These are phyloP conservation scores for Clonostachys sp. DNA, from an alignment of 2,329 filamentous ascomycete genomes.

Conservation along the genomic window DNA sequence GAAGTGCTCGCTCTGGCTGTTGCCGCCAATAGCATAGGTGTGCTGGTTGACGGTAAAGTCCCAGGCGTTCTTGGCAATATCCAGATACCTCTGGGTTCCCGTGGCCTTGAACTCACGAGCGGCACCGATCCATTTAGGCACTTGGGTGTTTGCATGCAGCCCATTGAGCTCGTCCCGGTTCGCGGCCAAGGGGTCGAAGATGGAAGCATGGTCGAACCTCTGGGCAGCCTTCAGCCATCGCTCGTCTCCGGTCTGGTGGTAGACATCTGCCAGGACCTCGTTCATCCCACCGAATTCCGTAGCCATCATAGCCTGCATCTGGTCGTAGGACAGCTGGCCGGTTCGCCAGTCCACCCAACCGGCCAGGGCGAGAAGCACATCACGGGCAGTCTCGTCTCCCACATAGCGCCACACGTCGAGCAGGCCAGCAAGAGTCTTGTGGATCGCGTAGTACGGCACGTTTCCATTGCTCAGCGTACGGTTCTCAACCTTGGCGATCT, in stretches of 20 bases:
- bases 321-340: slow-evolving; percentile 25
- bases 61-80: slow-evolving; percentile 46
- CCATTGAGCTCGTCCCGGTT: slow-evolving; percentile 39
- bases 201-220: slow-evolving; percentile 42
- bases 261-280: slow-evolving; percentile 42
- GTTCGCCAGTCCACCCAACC: slow-evolving; percentile 45
- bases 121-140: slow-evolving; percentile 50
- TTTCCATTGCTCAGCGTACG: slow-evolving; percentile 40
- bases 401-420: slow-evolving; percentile 42
- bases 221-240: slow-evolving; percentile 39
- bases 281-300: slow-evolving; percentile 52
- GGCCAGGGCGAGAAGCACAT: slow-evolving; percentile 36
- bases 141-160: slow-evolving; percentile 47
- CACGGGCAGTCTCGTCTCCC: slow-evolving; percentile 32
- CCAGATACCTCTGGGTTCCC: slow-evolving; percentile 33
- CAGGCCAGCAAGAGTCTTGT: slow-evolving; percentile 47
- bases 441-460: slow-evolving; percentile 49
- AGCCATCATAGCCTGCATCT: slow-evolving; percentile 42
- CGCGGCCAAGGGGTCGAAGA: slow-evolving; percentile 39
- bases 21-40: slow-evolving; percentile 47
- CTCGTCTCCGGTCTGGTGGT: slow-evolving; percentile 36
- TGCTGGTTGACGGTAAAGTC: slow-evolving; percentile 37
- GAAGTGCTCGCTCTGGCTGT: slow-evolving; percentile 50
- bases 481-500: slow-evolving; percentile 36
- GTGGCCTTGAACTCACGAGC: slow-evolving; percentile 42